Base-by-base conservation (phyloP, 257 asterid genomes). In the Salvia hispanica region DNA sequence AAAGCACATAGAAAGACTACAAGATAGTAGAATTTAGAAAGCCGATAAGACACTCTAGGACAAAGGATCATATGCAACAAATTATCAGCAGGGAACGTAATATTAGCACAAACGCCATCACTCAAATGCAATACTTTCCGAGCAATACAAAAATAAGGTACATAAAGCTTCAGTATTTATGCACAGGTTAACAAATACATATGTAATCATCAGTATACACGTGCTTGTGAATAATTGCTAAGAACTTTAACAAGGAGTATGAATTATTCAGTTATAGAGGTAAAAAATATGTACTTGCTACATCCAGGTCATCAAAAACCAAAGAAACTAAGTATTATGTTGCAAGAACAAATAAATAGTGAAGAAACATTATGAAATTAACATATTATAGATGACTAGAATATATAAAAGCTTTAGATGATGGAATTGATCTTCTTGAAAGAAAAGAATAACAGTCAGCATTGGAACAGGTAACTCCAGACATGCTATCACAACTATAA, bases 11-110 rank as follows among this genome's bases (percentile, higher is more conserved):
- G 14, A 25, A 25, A 25, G 31, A 25, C 31, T 25, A 25, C 31
- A 25, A 25, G 3, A 25, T 25, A 25, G 58, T 25, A 25, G 58
- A 25, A 25, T 25, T 25, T 25, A 25, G 31, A 47, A 36, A 45
- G 58, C 12, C 54, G 15, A 56, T 37, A 25, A 25, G 56, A 7
- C 33, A 51, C 18, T 37, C 15, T 25, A 12, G 67, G 39, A 53
- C 33, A 9, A 70, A 55, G 65, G 61, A 69, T 51, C 57, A 54
- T n/a, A 11, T 51, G 76, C 52, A 64, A 63, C 70, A 51, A 31
- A 71, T 40, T 2, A 25, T 47, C 47, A 66, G 56, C 33, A 59
- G 42, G 9, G 25, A 74, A 40, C 15, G 47, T 34, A 6, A 48
- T 3, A 53, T 5, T 56, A 3, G 11, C 73, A 44, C 12, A 40